Evolutionary conservation across 192 early-diverging fungal genomes (phyloP).

Genomic region (Backusella tarrabulga): DNA sequence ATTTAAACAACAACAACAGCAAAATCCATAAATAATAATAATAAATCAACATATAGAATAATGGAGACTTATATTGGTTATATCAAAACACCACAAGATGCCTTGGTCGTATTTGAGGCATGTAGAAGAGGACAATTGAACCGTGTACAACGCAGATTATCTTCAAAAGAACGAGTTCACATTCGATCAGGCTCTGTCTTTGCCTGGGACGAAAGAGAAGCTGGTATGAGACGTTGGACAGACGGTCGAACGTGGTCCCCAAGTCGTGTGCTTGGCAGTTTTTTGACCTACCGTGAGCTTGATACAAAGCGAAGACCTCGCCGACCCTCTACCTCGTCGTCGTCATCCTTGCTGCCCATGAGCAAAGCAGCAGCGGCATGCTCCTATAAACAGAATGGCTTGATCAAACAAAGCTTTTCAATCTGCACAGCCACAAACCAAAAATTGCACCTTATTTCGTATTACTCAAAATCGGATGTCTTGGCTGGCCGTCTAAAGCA

Average conservation of each 20-base stretch:
- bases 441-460: constrained; percentile 86
- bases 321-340: constrained; percentile 24
- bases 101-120: constrained; percentile 87
- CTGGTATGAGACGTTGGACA: constrained; percentile 92
- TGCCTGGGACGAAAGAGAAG: constrained; percentile 90
- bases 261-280: constrained; percentile 82
- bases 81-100: constrained; percentile 85
- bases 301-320: constrained; percentile 61
- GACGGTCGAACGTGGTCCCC: constrained; percentile 91
- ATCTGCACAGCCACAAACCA: constrained; percentile 79
- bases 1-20: constrained; percentile 1
- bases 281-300: constrained; percentile 87
- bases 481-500: constrained; percentile 61
- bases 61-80: constrained; percentile 86
- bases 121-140: constrained; percentile 73
- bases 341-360: not conserved
- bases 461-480: constrained; percentile 84
- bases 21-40: not conserved
- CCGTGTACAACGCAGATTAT: constrained; percentile 77
- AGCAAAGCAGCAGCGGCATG: constrained; percentile 34
- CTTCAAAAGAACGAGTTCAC: constrained; percentile 77
- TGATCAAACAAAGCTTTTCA: constrained; percentile 88
- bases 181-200: constrained; percentile 87
- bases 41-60: constrained; percentile 22
- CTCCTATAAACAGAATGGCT: constrained; percentile 73